These are phyloP conservation scores for Asterella californica DNA, from an alignment of 225 moss, liverwort and hornwort species.

Conservation along the genomic window DNA sequence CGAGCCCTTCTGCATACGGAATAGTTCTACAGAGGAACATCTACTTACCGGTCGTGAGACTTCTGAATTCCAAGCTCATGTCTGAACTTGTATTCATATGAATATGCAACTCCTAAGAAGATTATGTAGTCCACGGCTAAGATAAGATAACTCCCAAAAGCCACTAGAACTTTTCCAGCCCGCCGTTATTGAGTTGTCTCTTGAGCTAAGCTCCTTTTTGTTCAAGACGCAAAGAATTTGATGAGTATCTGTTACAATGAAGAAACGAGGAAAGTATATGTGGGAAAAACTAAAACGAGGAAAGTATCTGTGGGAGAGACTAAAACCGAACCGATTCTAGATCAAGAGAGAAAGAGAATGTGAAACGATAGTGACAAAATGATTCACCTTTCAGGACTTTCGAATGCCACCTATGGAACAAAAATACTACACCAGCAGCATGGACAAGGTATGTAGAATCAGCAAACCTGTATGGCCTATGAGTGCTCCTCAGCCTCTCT, in stretches of 20 bases:
- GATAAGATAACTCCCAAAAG: conserved; percentile 25
- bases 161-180: conserved; percentile 43
- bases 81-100: conserved; percentile 34
- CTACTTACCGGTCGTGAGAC: neutral
- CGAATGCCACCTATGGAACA: too few species aligned
- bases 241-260: neutral
- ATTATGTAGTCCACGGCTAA: conserved; percentile 13
- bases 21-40: neutral
- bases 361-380: too few species aligned
- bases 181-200: conserved; percentile 35
- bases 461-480: too few species aligned
- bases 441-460: too few species aligned
- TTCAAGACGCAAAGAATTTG: neutral
- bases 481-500: too few species aligned
- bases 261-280: too few species aligned
- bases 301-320: too few species aligned
- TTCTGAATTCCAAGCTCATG: neutral
- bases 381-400: too few species aligned
- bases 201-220: conserved; percentile 36
- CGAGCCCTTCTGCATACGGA: neutral
- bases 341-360: too few species aligned
- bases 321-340: too few species aligned
- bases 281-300: too few species aligned
- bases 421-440: too few species aligned
- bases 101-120: conserved; percentile 21